These are phyloP conservation scores for Rhododendron kiyosumense DNA, from an alignment of 148 eudicot species.

Conservation along the genomic window DNA sequence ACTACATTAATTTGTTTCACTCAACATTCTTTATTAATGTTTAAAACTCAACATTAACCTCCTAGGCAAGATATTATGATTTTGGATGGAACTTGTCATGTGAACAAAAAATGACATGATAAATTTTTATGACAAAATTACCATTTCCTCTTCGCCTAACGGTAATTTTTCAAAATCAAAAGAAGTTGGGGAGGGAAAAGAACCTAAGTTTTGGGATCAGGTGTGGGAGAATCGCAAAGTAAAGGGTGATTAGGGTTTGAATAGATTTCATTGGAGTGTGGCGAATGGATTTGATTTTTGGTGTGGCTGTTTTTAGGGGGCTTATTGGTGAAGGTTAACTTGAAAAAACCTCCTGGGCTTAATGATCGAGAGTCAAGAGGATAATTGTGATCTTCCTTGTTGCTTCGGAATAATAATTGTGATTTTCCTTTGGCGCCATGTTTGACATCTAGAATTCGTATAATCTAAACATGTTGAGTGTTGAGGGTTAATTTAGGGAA, in stretches of 20 bases:
- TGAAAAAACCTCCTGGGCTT: not conserved
- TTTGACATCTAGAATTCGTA: not conserved
- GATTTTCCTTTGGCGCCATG: not conserved
- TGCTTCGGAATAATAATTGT: no score
- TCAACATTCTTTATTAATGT: no score
- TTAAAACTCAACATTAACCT: no score
- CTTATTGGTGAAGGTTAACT: not conserved
- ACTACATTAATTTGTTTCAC: no score
- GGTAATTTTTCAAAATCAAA: not conserved
- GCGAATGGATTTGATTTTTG: not conserved
- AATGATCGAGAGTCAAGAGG: not conserved
- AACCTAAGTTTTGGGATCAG: no score
- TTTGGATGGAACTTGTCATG: no score
- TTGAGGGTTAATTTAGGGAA: not conserved
- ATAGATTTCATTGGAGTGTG: not conserved
- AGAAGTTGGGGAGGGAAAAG: not conserved
- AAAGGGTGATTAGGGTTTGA: not conserved
- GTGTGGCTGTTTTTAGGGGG: not conserved
- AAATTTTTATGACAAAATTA: not conserved
- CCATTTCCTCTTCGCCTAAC: not conserved
- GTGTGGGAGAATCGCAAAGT: not conserved
- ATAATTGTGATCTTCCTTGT: no score
- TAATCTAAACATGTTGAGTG: no score
- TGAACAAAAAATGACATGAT: not conserved
- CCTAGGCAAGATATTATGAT: no score